Base-by-base conservation (phyloP, 139 green algal species). In the Monoraphidium neglectum region DNA sequence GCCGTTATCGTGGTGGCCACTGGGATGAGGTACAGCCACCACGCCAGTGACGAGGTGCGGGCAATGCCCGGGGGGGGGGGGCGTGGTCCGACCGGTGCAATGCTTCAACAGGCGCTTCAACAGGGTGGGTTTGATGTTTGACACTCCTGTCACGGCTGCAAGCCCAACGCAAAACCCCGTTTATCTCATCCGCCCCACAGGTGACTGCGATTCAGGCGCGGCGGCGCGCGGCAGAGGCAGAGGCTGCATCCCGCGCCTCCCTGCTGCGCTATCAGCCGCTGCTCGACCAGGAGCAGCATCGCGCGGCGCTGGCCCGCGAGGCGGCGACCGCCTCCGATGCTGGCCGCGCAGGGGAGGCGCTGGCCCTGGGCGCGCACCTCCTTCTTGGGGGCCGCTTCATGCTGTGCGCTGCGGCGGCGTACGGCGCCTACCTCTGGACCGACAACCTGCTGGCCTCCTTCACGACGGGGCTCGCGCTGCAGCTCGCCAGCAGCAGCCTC, bases 391-490 rank as follows among this genome's bases (percentile, higher is more conserved):
- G 30, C 4, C 53, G 73, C 21, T 72, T 72, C 61, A 49, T 79
- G 12, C 16, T 72, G 36, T 62, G 73, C 2, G 47, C 66, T 33
- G 73, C 46, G 4, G 37, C 33, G 26, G 53, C 57, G 47, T 79
- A 71, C 47, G 73, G 35, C n/a, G 73, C 73, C 1, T 79, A 56
- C 49, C 60, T 79, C 33, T 40, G 2, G 1, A 72, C 47, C 24
- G 73, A 49, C 16, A 63, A 73, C 32, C 64, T 79, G 46, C 2
- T 54, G 43, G 73, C 73, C 3, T 79, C 73, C 0, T 79, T 79
- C 49, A 49, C 63, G 18, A 51, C 73, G 59, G 73, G 73, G 3
- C 23, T 79, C 33, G 73, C 53, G 1, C 56, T 65, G 62, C 47
- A 47, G 63, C 43, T 77, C 8, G 49, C 59, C 21, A 40, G 33